These are phyloP conservation scores for Diplogelasinospora grovesii DNA, from an alignment of 495 filamentous ascomycete genomes.

Conservation along the genomic window DNA sequence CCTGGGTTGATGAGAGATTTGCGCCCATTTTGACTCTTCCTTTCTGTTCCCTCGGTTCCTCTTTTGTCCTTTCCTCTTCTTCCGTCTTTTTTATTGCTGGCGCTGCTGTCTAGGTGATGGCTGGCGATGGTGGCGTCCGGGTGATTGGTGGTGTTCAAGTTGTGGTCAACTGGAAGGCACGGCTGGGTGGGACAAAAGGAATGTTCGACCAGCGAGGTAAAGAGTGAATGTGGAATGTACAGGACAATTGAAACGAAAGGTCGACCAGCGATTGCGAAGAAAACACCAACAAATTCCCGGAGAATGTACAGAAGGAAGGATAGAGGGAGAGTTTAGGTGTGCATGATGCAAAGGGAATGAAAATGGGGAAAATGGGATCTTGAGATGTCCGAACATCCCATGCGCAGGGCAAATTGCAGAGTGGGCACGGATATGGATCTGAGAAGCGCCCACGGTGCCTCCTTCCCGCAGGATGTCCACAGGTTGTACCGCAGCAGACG, in stretches of 20 bases:
- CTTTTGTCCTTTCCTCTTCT: too few relatives aligned
- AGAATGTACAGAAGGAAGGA: neutral
- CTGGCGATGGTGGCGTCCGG: neutral
- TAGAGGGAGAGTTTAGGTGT: neutral
- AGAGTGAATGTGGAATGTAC: too few relatives aligned
- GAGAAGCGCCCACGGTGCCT: neutral
- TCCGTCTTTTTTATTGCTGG: too few relatives aligned
- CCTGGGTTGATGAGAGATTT: constrained; percentile 22
- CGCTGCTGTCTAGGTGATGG: too few relatives aligned
- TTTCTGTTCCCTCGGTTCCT: too few relatives aligned
- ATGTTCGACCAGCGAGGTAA: constrained; percentile 16
- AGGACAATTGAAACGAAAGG: neutral
- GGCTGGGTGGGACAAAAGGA: neutral
- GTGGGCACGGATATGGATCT: neutral
- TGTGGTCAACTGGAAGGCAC: neutral
- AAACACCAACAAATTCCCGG: neutral
- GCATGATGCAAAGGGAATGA: neutral
- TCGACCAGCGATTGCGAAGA: neutral
- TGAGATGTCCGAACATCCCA: neutral
- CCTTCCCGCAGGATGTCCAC: neutral
- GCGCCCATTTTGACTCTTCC: constrained; percentile 20
- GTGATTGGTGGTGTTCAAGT: neutral
- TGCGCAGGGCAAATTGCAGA: neutral
- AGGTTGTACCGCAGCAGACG: constrained; percentile 1
- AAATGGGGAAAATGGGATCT: neutral